Evolutionary conservation across 108 stramenopile genomes (phyloP).

Genomic region (Aureococcus anophagefferens): DNA sequence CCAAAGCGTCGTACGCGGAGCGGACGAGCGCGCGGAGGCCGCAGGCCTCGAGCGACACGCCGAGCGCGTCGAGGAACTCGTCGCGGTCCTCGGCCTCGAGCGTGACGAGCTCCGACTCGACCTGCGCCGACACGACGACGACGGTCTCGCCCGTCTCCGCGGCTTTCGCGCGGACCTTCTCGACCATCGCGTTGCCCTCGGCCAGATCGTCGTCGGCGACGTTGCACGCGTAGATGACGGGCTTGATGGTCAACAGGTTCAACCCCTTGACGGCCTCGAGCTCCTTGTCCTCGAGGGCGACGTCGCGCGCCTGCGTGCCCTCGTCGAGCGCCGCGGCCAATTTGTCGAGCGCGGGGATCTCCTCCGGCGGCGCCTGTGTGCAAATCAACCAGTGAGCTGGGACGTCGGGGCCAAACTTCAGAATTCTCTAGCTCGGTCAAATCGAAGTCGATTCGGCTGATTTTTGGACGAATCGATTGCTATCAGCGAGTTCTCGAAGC

Average conservation of each 20-base stretch:
- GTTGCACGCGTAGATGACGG: constrained; percentile 94
- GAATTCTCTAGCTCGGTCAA: no score
- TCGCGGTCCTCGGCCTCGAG: constrained; percentile 58
- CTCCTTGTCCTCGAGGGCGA: constrained; percentile 69
- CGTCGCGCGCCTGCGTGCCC: constrained; percentile 70
- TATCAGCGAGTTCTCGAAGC: background rate
- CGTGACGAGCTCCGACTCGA: constrained; percentile 86
- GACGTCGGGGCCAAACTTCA: no score
- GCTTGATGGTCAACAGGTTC: constrained; percentile 78
- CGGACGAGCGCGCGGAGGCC: constrained; percentile 79
- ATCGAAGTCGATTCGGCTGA: no score
- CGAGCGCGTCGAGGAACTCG: constrained; percentile 80
- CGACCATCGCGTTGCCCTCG: constrained; percentile 74
- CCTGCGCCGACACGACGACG: constrained; percentile 90
- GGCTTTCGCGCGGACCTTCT: constrained; percentile 58
- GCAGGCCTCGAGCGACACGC: constrained; percentile 67
- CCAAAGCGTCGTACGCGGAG: constrained; percentile 72
- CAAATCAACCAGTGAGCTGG: no score
- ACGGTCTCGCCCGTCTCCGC: constrained; percentile 69
- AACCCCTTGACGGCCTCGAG: constrained; percentile 58
- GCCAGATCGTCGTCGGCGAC: constrained; percentile 90
- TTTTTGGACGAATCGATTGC: no score
- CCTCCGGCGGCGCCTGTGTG: constrained; percentile 47
- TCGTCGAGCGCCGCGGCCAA: constrained; percentile 52
- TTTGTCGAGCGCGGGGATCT: constrained; percentile 73